A percentile compares a stretch with the other conserved stretches of the same genome.
Conservation (phyloP, 1,139 yeast species). For the Blastobotrys serpentis region DNA sequence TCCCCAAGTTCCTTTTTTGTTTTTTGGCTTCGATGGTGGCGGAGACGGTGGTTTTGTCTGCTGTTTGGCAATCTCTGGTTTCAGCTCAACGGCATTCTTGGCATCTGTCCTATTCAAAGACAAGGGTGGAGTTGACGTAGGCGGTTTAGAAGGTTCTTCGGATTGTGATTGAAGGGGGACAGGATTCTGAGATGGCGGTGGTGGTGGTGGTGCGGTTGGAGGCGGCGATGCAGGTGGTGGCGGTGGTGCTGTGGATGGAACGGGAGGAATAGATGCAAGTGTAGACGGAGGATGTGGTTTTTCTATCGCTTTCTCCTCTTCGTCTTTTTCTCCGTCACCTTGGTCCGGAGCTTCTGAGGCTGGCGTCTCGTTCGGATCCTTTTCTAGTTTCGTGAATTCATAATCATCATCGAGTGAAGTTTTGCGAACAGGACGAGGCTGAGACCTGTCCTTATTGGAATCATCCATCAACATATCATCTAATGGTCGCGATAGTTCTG, state of each 20-base stretch:
- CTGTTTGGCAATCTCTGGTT: neutral
- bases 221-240: conserved; percentile 11
- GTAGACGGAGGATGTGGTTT: neutral
- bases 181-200: conserved; percentile 2
- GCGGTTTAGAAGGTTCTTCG: neutral
- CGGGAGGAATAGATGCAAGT: conserved; percentile 3
- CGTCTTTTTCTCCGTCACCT: too few relatives aligned
- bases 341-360: too few relatives aligned
- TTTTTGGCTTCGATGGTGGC: conserved; percentile 14
- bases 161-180: neutral
- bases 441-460: conserved; percentile 1
- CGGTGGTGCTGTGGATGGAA: conserved; percentile 5
- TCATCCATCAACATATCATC: neutral
- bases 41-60: conserved; percentile 6
- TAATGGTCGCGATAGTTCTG: conserved; percentile 6
- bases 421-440: conserved; percentile 2
- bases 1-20: conserved; percentile 29
- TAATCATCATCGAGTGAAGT: conserved; percentile 2
- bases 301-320: too few relatives aligned
- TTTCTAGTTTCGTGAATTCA: neutral
- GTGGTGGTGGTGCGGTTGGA: conserved; percentile 3
- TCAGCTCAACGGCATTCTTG: neutral
- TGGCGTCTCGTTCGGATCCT: neutral
- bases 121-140: neutral
- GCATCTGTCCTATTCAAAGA: neutral